Percentiles rank a stretch among this genome's conserved stretches.
These are phyloP conservation scores for Spizellomyces sp. DNA, from an alignment of 192 early-diverging fungal species.

Conservation along the genomic window DNA sequence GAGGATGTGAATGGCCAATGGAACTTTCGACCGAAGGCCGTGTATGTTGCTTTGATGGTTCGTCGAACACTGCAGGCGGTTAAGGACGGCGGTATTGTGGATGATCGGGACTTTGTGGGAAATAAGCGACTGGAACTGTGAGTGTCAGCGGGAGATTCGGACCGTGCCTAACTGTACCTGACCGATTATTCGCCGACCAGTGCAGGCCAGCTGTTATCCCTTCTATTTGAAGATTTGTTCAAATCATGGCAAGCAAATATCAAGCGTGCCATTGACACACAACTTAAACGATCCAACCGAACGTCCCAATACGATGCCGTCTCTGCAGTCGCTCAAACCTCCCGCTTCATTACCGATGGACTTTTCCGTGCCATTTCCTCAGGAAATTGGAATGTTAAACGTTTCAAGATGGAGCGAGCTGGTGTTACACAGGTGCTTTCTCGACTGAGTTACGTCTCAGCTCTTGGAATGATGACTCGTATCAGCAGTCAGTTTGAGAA, in stretches of 20 bases:
- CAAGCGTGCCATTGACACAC: constrained; percentile 88
- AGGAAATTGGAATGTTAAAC: constrained; percentile 98
- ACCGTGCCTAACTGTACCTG: too few species aligned
- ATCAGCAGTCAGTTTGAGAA: constrained; percentile 98
- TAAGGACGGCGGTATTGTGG: constrained; percentile 76
- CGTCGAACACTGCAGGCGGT: constrained; percentile 88
- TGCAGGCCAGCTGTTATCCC: constrained; percentile 89
- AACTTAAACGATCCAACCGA: constrained; percentile 85
- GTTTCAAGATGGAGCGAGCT: constrained; percentile 99
- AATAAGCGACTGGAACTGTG: constrained; percentile 97
- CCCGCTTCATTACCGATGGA: constrained; percentile 84
- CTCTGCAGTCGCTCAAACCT: constrained; percentile 47
- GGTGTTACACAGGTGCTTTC: constrained; percentile 96
- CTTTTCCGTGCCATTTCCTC: constrained; percentile 93
- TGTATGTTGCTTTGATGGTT: constrained; percentile 93
- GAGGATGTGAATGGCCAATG: constrained; percentile 60
- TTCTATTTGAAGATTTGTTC: constrained; percentile 98
- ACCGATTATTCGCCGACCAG: constrained; percentile 36
- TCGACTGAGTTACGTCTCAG: constrained; percentile 90
- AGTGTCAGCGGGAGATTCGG: constrained; percentile 20
- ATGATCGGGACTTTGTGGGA: constrained; percentile 97
- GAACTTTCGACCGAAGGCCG: constrained; percentile 89
- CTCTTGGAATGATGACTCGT: constrained; percentile 97
- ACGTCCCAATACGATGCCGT: constrained; percentile 84
- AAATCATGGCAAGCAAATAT: constrained; percentile 87